Evolutionary conservation across 805 yeast genomes (phyloP), one percentile per base, ranked within the genome.

Genomic region (Metschnikowia sp.): DNA sequence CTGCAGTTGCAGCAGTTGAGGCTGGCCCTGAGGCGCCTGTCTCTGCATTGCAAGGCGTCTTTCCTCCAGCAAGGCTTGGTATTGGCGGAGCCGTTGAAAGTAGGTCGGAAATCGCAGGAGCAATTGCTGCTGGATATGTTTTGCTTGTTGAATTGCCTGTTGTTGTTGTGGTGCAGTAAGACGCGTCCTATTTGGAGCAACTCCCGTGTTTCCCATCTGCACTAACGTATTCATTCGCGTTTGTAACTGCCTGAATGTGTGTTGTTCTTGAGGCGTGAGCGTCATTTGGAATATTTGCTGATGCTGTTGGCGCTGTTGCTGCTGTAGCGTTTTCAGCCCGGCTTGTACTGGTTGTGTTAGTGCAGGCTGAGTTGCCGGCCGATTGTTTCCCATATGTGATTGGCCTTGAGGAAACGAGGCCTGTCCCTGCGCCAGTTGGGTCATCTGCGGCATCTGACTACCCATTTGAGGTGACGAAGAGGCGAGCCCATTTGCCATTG

Each of bases 251-350:
- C 69, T 64, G 61, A 69, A 72, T 5, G 62, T 53, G 41, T 66
- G 73, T 47, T 72, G 77, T 47, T 72, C 77, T 45, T 70, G 71
- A 1, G 75, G 69, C 3, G 69, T 56, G 39, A 72, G 61, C 10
- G 73, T 58, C 48, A 55, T 65, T 43, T 69, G 76, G 66, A 72
- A 72, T n/a, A 72, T 67, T 48, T 72, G 76, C 53, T 72, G 76
- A 44, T 72, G 76, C 31, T 34, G 44, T 19, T 44, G 47, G 19
- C 42, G 38, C 28, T 44, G 47, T 26, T 44, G 47, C 48, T 69
- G 75, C 48, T 69, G 75, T 40, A 60, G 61, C n/a, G 62, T 51
- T 52, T 56, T 26, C 46, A 47, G 10, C 41, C 49, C 9, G 44
- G n/a, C 35, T 19, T 39, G 48, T 4, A 45, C 48, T 8, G 46